Percentiles rank a stretch among this genome's conserved stretches.
Conservation (phyloP, 768 basidiomycete species). For the Mycena haematopus region DNA sequence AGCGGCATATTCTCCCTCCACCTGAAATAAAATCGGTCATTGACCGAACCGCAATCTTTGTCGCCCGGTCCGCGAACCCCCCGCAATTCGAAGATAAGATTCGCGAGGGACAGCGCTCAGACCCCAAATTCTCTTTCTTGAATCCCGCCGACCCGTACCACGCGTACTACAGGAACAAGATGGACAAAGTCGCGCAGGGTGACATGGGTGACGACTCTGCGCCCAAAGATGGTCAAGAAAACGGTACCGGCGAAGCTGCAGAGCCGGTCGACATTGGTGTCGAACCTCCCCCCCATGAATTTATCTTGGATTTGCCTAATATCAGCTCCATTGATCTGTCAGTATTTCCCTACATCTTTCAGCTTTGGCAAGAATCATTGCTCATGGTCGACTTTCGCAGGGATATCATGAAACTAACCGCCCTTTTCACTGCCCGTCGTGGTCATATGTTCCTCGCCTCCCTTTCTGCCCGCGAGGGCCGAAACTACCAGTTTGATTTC, state of each 20-base stretch:
- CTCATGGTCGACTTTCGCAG: constrained; percentile 44
- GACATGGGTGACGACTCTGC: constrained; percentile 69
- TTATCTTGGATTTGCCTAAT: constrained; percentile 84
- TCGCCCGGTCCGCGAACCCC: constrained; percentile 94
- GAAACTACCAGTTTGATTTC: constrained; percentile 98
- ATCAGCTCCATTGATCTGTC: constrained; percentile 91
- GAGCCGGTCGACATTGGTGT: constrained; percentile 68
- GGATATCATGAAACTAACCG: constrained; percentile 95
- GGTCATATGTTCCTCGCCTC: constrained; percentile 86
- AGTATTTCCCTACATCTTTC: constrained; percentile 46
- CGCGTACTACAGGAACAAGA: constrained; percentile 94
- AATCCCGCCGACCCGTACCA: constrained; percentile 97
- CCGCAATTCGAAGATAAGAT: constrained; percentile 96
- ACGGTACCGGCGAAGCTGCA: constrained; percentile 39
- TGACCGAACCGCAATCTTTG: constrained; percentile 90
- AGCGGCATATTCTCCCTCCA: constrained; percentile 91
- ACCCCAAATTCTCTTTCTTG: constrained; percentile 99
- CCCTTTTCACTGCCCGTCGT: constrained; percentile 91
- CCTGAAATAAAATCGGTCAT: constrained; percentile 97
- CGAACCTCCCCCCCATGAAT: constrained; percentile 83
- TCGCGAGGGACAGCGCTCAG: constrained; percentile 92
- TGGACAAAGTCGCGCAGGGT: constrained; percentile 82
- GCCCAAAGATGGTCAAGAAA: constrained; percentile 51
- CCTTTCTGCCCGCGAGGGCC: constrained; percentile 87
- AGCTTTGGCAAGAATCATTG: not conserved